Evolutionary conservation across 2,329 filamentous ascomycete species (phyloP).

Genomic region (Diaporthe eres): DNA sequence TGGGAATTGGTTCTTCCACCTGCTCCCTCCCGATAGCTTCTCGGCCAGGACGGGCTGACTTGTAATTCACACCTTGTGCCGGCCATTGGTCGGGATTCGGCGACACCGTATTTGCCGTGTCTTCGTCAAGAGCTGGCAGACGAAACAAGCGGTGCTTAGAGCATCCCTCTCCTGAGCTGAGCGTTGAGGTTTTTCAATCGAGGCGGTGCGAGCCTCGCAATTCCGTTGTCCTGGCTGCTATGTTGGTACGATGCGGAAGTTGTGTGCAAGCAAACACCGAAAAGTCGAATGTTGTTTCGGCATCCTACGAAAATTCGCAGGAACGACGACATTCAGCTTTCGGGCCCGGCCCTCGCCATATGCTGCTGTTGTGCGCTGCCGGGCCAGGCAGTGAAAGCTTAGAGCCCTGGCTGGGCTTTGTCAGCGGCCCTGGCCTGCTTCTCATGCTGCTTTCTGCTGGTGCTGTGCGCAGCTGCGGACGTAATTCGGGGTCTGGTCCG

Average conservation of each 20-base stretch:
- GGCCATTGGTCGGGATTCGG: conserved; percentile 17
- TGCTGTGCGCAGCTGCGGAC: conserved; percentile 14
- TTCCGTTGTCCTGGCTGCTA: background rate
- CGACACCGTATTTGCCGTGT: background rate
- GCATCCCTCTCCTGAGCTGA: background rate
- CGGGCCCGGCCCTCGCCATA: background rate
- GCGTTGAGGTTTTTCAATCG: no score
- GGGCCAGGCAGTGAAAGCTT: background rate
- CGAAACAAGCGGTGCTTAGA: background rate
- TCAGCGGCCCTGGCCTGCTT: conserved; percentile 6
- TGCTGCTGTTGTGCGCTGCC: background rate
- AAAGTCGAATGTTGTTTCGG: conserved; percentile 37
- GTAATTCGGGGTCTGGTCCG: conserved; percentile 37
- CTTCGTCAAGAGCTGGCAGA: no score
- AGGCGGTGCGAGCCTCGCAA: background rate
- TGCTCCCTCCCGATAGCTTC: background rate
- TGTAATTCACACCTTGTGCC: background rate
- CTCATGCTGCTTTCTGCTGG: background rate
- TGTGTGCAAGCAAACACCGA: conserved; percentile 25
- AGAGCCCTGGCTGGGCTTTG: conserved; percentile 1
- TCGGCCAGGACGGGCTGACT: background rate
- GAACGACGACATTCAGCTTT: conserved; percentile 12
- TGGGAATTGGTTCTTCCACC: background rate
- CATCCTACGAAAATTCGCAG: conserved; percentile 33
- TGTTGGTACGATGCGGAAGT: background rate